These are phyloP conservation scores for Aristolochia contorta DNA, from an alignment of 164 flowering plant genomes.

Conservation along the genomic window DNA sequence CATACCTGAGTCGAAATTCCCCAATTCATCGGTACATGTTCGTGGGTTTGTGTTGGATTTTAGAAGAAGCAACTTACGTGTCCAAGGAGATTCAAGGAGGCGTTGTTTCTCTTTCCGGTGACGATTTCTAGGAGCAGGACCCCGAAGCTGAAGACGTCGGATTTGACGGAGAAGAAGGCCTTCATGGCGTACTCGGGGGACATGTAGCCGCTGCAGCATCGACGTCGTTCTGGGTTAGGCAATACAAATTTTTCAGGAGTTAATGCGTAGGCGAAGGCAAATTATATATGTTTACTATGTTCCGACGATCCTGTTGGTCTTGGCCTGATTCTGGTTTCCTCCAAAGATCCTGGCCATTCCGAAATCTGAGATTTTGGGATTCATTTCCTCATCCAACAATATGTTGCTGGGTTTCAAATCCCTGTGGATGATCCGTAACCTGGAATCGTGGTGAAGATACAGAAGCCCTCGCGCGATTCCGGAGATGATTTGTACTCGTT, in stretches of 20 bases:
- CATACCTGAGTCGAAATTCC: slow-evolving; percentile 5
- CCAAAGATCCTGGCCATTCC: slow-evolving; percentile 10
- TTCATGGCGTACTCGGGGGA: slow-evolving; percentile 10
- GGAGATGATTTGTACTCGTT: background rate
- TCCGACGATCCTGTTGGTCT: slow-evolving; percentile 7
- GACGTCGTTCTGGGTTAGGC: background rate
- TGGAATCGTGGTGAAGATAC: slow-evolving; percentile 13
- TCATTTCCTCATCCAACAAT: slow-evolving; percentile 10
- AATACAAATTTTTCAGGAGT: background rate
- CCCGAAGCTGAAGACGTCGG: slow-evolving; percentile 11
- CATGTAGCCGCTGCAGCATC: slow-evolving; percentile 10
- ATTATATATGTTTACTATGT: slow-evolving; percentile 3
- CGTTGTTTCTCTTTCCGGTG: slow-evolving; percentile 12
- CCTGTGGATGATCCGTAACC: slow-evolving; percentile 10
- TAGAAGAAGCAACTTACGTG: slow-evolving; percentile 1
- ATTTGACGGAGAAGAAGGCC: slow-evolving; percentile 7
- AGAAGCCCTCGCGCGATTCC: slow-evolving; percentile 13
- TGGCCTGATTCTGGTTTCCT: slow-evolving; percentile 4
- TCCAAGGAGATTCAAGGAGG: slow-evolving; percentile 10
- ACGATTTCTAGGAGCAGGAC: slow-evolving; percentile 6
- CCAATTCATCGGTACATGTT: background rate
- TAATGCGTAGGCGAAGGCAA: background rate
- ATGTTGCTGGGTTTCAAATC: slow-evolving; percentile 10
- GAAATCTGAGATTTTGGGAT: slow-evolving; percentile 10
- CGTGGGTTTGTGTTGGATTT: background rate